Evolutionary conservation across 2,329 filamentous ascomycete species (phyloP), one percentile per base, ranked within the genome.

Genomic region (Penicillium olsonii): DNA sequence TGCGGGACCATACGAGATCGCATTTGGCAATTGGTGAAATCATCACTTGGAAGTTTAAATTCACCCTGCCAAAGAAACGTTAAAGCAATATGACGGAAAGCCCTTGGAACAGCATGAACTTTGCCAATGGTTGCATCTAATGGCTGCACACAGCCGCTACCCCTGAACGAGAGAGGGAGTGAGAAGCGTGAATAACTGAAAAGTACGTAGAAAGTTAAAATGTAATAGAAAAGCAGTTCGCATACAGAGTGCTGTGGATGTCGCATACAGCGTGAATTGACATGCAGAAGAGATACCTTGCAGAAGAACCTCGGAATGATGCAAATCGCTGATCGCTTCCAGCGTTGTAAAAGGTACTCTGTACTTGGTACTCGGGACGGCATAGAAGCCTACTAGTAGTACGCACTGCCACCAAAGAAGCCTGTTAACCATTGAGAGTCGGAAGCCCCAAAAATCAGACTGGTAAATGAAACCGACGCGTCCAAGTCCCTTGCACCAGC

Each of bases 281-380:
- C 31, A 31, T 38, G 35, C 27, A 45, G 10, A 19, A 27, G 19
- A 40, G 38, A 33, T 27, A 34, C 22, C 17, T 14, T n/a, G 42
- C 47, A 49, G 35, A 33, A 42, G 4, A 26, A n/a, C 14, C 14
- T 34, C 6, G 31, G 31, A 34, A 4, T 22, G 27, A 47, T 42
- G 24, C 31, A 47, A 37, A 33, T 33, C 19, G 31, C 26, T 33
- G 37, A 42, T 29, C 42, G 24, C 22, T 17, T 40, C 35, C 17
- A 26, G 9, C 39, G 31, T 20, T 37, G 38, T 56, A 56, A 24
- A 44, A 5, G 39, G 45, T 50, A 54, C 53, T 34, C n/a, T n/a
- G n/a, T n/a, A n/a, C n/a, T n/a, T n/a, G n/a, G n/a, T n/a, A n/a
- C n/a, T 51, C 35, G 2, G 11, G 5, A 20, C 14, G 17, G 37